Evolutionary conservation across 2,329 filamentous ascomycete genomes (phyloP).

Genomic region (Akanthomyces dipterigenus): DNA sequence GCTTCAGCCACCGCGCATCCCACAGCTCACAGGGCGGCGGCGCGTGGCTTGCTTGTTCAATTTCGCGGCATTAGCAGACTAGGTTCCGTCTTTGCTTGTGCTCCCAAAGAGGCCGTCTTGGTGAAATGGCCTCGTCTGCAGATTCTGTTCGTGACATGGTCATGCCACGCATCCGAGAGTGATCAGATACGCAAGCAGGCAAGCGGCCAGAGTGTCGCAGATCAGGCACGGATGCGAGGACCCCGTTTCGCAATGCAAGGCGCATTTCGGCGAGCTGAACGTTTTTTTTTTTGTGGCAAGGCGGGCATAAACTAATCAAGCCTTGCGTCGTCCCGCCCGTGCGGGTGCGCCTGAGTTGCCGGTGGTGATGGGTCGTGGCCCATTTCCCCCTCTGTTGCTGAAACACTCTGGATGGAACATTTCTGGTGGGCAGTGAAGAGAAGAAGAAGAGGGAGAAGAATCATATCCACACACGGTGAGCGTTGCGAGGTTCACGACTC

Average conservation of each 20-base stretch:
- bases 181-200: no score
- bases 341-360: no score
- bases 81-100: not conserved
- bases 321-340: no score
- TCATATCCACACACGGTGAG: not conserved
- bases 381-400: not conserved
- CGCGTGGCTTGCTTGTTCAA: no score
- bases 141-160: not conserved
- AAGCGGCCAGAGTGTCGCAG: no score
- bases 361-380: not conserved
- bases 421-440: not conserved
- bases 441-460: not conserved
- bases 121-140: not conserved
- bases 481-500: not conserved
- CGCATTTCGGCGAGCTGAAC: not conserved
- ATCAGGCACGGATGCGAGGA: no score
- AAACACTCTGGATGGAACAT: not conserved
- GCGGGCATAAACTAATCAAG: no score
- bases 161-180: no score
- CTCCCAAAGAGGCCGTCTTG: not conserved
- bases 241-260: not conserved
- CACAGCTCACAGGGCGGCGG: no score
- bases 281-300: no score
- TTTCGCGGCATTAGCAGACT: not conserved
- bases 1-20: no score